Evolutionary conservation across 2,329 filamentous ascomycete genomes (phyloP).

Genomic region (Polytolypa hystricis): DNA sequence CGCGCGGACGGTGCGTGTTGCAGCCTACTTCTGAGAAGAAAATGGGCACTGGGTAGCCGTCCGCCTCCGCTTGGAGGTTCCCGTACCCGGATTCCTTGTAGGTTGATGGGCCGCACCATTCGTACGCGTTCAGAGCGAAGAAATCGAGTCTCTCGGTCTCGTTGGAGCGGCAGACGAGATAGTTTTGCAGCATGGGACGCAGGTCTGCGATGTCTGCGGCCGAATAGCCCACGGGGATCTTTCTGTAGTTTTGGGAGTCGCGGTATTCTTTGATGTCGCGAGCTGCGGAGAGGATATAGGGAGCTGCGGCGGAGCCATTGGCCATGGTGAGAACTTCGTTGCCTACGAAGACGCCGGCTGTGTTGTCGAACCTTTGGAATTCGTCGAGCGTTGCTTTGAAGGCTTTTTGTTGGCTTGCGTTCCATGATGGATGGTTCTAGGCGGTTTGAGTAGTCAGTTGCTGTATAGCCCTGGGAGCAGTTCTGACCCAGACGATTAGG

Average conservation of each 20-base stretch:
- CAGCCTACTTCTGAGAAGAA: constrained; percentile 88
- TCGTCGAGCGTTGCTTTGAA: constrained; percentile 65
- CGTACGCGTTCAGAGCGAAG: constrained; percentile 76
- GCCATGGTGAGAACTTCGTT: constrained; percentile 60
- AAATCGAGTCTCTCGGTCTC: constrained; percentile 61
- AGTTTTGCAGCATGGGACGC: constrained; percentile 56
- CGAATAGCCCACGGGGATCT: constrained; percentile 77
- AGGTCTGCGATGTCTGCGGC: constrained; percentile 70
- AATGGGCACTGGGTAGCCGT: constrained; percentile 67
- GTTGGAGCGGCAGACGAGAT: constrained; percentile 67
- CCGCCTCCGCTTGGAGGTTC: constrained; percentile 54
- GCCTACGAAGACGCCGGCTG: constrained; percentile 74
- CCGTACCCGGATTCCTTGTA: constrained; percentile 59
- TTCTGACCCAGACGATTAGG: background rate
- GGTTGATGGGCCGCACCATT: constrained; percentile 54
- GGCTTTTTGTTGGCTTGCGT: constrained; percentile 54
- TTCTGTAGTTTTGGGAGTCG: constrained; percentile 61
- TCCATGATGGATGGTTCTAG: constrained; percentile 57
- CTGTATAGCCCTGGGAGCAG: background rate
- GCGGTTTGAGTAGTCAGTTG: background rate
- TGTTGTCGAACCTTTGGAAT: constrained; percentile 67
- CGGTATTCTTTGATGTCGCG: constrained; percentile 77
- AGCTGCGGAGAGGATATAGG: constrained; percentile 71
- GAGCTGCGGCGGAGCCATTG: constrained; percentile 53
- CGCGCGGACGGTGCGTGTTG: constrained; percentile 42